Evolutionary conservation across 371 early-diverging fungal species (phyloP).

Genomic region (Lichtheimia hyalospora): DNA sequence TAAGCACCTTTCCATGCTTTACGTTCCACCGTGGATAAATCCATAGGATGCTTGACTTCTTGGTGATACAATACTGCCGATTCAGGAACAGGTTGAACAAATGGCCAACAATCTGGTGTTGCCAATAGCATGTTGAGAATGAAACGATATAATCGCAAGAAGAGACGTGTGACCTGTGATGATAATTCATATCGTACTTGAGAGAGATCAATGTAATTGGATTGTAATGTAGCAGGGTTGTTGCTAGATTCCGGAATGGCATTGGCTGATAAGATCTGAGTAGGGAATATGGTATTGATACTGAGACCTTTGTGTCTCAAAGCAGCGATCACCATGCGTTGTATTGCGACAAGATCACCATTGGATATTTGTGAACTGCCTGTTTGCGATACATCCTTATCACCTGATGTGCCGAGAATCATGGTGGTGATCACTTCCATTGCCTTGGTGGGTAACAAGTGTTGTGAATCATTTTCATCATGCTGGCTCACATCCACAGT

Average conservation of each 20-base stretch:
- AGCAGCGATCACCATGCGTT: conserved; percentile 38
- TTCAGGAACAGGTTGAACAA: conserved; percentile 44
- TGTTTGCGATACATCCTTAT: conserved; percentile 45
- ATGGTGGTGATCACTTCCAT: conserved; percentile 47
- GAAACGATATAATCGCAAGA: conserved; percentile 43
- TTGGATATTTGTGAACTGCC: conserved; percentile 47
- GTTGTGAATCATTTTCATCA: conserved; percentile 33
- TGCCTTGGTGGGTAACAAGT: conserved; percentile 38
- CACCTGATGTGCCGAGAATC: conserved; percentile 50
- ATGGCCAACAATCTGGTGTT: conserved; percentile 48
- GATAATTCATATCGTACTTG: conserved; percentile 35
- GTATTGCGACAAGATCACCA: conserved; percentile 44
- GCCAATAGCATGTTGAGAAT: conserved; percentile 44
- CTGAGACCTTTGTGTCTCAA: conserved; percentile 36
- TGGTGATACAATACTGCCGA: conserved; percentile 39
- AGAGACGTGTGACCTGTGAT: conserved; percentile 35
- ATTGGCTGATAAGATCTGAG: not conserved
- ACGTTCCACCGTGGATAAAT: conserved; percentile 40
- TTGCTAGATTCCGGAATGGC: conserved; percentile 3
- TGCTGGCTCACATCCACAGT: conserved; percentile 28
- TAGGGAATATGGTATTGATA: conserved; percentile 17
- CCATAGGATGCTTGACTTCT: conserved; percentile 40
- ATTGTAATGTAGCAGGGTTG: not conserved
- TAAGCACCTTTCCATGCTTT: conserved; percentile 44
- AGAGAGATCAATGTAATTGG: conserved; percentile 19